A percentile compares a stretch with the other conserved stretches of the same genome.
Evolutionary conservation across 2,329 filamentous ascomycete genomes (phyloP).

Genomic region (Penicillium sp.): DNA sequence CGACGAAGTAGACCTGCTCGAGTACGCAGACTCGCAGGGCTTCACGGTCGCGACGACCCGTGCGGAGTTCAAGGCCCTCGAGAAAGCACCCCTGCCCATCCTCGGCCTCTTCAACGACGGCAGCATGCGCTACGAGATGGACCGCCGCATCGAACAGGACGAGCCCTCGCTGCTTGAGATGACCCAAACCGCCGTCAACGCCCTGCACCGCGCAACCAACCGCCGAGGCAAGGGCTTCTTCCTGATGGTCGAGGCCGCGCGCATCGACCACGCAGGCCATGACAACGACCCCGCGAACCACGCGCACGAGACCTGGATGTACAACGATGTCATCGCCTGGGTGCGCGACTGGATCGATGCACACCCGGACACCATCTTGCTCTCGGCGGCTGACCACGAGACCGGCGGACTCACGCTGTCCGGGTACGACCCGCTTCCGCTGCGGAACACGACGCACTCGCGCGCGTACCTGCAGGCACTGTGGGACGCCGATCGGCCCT

Average conservation of each 20-base stretch:
- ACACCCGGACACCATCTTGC: constrained; percentile 10
- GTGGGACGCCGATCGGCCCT: background rate
- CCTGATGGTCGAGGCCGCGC: constrained; percentile 17
- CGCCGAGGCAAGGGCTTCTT: constrained; percentile 10
- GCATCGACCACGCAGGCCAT: constrained; percentile 16
- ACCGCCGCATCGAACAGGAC: constrained; percentile 3
- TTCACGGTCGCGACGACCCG: constrained; percentile 3
- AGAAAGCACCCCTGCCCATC: background rate
- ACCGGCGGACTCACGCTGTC: constrained; percentile 7
- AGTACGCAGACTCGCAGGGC: background rate
- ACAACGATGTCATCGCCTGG: constrained; percentile 11
- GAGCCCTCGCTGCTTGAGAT: constrained; percentile 12
- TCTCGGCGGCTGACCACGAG: constrained; percentile 12
- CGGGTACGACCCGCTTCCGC: constrained; percentile 7
- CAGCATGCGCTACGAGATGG: constrained; percentile 15
- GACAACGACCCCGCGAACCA: constrained; percentile 8
- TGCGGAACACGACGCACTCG: background rate
- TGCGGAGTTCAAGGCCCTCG: constrained; percentile 4
- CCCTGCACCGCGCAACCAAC: constrained; percentile 6
- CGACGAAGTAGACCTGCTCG: constrained; percentile 8
- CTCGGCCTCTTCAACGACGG: constrained; percentile 13
- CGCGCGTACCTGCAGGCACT: background rate
- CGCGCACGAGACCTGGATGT: constrained; percentile 4
- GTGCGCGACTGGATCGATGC: constrained; percentile 11
- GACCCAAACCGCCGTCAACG: background rate